These are phyloP conservation scores for Earliella scabrosa DNA, from an alignment of 1,284 basidiomycete genomes.

Conservation along the genomic window DNA sequence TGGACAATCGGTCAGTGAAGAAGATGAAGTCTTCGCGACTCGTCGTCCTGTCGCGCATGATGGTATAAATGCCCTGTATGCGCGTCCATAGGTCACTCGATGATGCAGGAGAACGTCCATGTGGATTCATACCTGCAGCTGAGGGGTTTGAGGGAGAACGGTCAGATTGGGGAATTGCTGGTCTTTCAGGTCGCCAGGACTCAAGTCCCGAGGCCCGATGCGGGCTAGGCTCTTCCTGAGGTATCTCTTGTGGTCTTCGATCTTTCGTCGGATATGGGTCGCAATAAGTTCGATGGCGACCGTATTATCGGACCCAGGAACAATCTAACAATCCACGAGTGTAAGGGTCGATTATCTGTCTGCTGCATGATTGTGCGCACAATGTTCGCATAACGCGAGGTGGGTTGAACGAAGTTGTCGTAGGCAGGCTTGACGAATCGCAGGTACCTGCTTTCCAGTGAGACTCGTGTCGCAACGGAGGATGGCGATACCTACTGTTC, in stretches of 20 bases:
- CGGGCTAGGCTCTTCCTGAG: conserved; percentile 78
- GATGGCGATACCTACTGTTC: conserved; percentile 68
- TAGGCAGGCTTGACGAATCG: conserved; percentile 93
- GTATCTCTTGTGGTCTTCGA: conserved; percentile 75
- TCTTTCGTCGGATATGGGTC: conserved; percentile 87
- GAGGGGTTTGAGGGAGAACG: conserved; percentile 80
- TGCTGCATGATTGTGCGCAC: too few relatives aligned
- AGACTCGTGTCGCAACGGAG: neutral
- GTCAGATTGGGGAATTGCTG: conserved; percentile 67
- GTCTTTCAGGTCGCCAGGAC: conserved; percentile 7
- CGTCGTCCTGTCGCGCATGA: conserved; percentile 75
- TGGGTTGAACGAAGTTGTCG: conserved; percentile 94
- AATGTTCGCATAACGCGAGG: conserved; percentile 86
- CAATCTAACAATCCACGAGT: conserved; percentile 63
- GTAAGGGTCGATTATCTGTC: neutral
- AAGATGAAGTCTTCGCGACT: conserved; percentile 88
- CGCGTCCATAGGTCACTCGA: too few relatives aligned
- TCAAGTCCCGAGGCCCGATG: conserved; percentile 27
- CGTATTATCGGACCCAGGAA: conserved; percentile 85
- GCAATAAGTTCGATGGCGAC: conserved; percentile 95
- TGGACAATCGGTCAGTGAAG: conserved; percentile 86
- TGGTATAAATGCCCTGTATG: conserved; percentile 84
- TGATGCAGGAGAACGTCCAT: neutral
- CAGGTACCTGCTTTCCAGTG: conserved; percentile 63
- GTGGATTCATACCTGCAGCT: conserved; percentile 63